Evolutionary conservation across 169 alveolate species (phyloP).

Genomic region (Eimeria brunetti): DNA sequence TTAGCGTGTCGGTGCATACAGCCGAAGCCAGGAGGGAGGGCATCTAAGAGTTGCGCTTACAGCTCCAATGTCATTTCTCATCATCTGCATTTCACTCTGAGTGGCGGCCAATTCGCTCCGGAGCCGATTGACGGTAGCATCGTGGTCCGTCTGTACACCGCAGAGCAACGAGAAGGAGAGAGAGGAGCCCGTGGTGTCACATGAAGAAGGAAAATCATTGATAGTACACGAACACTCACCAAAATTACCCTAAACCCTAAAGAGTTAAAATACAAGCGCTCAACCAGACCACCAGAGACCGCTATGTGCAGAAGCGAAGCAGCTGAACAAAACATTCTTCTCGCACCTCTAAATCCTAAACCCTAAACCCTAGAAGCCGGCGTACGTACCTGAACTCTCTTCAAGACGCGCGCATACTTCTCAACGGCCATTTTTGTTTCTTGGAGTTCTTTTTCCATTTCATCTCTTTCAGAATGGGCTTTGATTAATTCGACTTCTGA

Average conservation of each 20-base stretch:
- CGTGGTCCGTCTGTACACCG: conserved; percentile 70
- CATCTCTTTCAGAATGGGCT: conserved; percentile 69
- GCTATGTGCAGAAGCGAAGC: not conserved
- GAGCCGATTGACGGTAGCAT: conserved; percentile 20
- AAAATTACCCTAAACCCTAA: too few relatives aligned
- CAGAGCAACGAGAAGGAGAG: not conserved
- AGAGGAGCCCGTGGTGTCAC: not conserved
- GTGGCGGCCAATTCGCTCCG: conserved; percentile 26
- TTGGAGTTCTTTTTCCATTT: conserved; percentile 45
- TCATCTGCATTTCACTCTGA: conserved; percentile 2
- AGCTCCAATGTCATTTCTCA: not conserved
- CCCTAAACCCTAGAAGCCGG: not conserved
- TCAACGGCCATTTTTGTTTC: conserved; percentile 38
- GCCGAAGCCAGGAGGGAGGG: not conserved
- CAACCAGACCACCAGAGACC: too few relatives aligned
- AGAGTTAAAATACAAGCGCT: too few relatives aligned
- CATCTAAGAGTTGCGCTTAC: not conserved
- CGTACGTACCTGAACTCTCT: conserved; percentile 24
- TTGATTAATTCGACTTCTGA: conserved; percentile 46
- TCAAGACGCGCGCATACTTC: conserved; percentile 11
- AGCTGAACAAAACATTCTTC: not conserved
- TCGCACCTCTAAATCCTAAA: not conserved
- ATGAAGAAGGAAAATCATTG: not conserved
- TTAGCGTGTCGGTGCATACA: not conserved
- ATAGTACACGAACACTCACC: not conserved